Evolutionary conservation across 768 basidiomycete genomes (phyloP), one percentile per base, ranked within the genome.

Genomic region (Boletus subparvulus): DNA sequence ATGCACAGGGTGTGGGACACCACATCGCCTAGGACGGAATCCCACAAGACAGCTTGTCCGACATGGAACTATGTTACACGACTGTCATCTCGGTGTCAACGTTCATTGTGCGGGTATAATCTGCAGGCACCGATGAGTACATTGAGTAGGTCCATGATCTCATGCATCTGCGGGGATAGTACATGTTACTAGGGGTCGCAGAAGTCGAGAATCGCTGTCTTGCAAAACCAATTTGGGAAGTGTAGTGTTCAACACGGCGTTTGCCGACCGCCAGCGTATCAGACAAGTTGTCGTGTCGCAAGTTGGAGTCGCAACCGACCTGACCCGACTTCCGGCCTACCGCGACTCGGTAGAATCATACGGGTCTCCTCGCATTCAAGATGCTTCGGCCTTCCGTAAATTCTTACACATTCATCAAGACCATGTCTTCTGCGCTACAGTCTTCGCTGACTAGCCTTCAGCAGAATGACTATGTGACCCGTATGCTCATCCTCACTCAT

Each of bases 201-300:
- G 26, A 13, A 24, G 43, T 51, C 30, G 36, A 14, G 21, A 47
- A 49, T 49, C 59, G 33, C 36, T 60, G 37, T 30, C 42, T 35
- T 57, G 19, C 6, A 35, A 52, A 41, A 24, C 32, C 13, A 33
- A 50, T 60, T 48, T 54, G 28, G 47, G n/a, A 36, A 36, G 35
- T 5, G 40, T 43, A 28, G 26, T 46, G 13, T 32, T 60, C 21
- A n/a, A 30, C 10, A 12, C 56, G 56, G 47, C 19, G 17, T 47
- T 59, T 59, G 58, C 58, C 58, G 58, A 36, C 26, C 26, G 36
- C 17, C 48, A 14, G 37, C 9, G 4, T n/a, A 35, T 32, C 30
- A 32, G 30, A 10, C 30, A 11, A 32, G 30, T 6, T 28, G 2
- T 32, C 30, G 30, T 32, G 30, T 32, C 30, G 10, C 30, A 32